Evolutionary conservation across 352 stramenopile species (phyloP), one percentile per base, ranked within the genome.

Genomic region (Pythium phragmiticola): DNA sequence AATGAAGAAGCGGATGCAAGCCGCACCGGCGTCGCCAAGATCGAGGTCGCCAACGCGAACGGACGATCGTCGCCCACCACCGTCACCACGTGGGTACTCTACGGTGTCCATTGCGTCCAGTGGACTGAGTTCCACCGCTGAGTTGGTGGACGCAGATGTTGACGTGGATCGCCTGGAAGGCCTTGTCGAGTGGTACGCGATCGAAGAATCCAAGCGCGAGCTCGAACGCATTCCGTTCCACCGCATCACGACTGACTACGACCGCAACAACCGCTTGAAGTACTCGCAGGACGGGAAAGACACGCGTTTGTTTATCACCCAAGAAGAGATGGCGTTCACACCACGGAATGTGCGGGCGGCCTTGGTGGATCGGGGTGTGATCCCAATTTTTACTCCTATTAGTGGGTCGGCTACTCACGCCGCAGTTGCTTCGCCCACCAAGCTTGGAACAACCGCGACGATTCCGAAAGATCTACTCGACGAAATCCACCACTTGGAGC

Each of bases 101-200:
- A 13, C 43, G 7, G 30, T 48, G 13, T 41, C 34, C 34, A 39
- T 39, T 39, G 7, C 57, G 2, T 51, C 57, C 34, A 48, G 26
- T 48, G 50, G 30, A 9, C 39, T 52, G 17, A 45, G 54, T 17
- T n/a, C 36, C 33, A 45, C 16, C 11, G 46, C 19, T 4, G 16
- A 39, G 7, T 13, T 60, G 4, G 51, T 59, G 1, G 58, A 60
- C 14, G 66, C 57, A 1, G 62, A 68, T 6, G 63, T 79, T 5
- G 80, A 90, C 36, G 73, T 74, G 8, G 78, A 73, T 0, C 70
- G 78, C 1, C 61, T 92, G 0, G 77, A 92, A 63, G 82, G 83
- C 1, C 63, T 92, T 23, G 57, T 73, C 5, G 83, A 92, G 57
- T 92, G 83, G 83, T 92, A 90, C 42, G 78, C 80, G 2, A 78